Evolutionary conservation across 345 rosid species (phyloP).

Genomic region (Linum tenue): DNA sequence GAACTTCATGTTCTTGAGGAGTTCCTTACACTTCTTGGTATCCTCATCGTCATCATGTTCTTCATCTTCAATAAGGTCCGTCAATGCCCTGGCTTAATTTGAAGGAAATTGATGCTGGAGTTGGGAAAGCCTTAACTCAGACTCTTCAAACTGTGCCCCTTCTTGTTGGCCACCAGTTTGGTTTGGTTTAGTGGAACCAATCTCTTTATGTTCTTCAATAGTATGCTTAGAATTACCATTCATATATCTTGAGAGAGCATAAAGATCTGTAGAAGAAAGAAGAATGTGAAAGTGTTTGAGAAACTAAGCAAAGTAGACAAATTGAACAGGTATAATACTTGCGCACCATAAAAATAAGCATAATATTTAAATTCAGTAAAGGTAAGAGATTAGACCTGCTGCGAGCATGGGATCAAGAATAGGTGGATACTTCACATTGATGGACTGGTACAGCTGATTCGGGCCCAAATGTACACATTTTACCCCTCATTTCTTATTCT

Average conservation of each 20-base stretch:
- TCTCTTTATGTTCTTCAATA: slow-evolving; percentile 27
- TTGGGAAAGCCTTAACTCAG: slow-evolving; percentile 86
- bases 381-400: slow-evolving; percentile 40
- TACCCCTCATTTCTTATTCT: too few relatives aligned
- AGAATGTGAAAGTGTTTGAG: background rate
- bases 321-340: background rate
- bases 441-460: slow-evolving; percentile 49
- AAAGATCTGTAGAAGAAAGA: slow-evolving; percentile 53
- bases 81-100: slow-evolving; percentile 85
- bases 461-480: too few relatives aligned
- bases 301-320: background rate
- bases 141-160: slow-evolving; percentile 34
- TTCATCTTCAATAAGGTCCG: slow-evolving; percentile 66
- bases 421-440: slow-evolving; percentile 83
- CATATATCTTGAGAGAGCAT: slow-evolving; percentile 75
- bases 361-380: background rate
- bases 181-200: slow-evolving; percentile 33
- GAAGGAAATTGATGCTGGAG: slow-evolving; percentile 91
- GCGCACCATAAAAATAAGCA: background rate
- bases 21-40: slow-evolving; percentile 62
- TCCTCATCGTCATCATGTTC: slow-evolving; percentile 88
- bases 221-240: slow-evolving; percentile 46
- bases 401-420: slow-evolving; percentile 78
- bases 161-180: slow-evolving; percentile 27
- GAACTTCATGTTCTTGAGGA: slow-evolving; percentile 64